Evolutionary conservation across 495 filamentous ascomycete genomes (phyloP).

Genomic region (Patellaria atrata): DNA sequence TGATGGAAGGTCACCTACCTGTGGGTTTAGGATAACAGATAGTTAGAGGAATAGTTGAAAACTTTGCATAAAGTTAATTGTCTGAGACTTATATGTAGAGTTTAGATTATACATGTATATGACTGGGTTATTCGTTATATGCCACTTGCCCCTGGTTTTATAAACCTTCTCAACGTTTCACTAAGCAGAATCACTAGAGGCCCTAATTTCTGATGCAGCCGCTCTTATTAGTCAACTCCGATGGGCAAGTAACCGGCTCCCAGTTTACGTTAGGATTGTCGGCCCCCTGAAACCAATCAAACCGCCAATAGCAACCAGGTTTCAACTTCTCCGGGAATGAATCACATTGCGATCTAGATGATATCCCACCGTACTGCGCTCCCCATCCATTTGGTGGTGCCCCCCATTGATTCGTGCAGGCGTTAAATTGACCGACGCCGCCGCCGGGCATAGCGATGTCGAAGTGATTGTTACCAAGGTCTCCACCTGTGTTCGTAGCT

Average conservation of each 20-base stretch:
- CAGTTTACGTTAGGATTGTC: conserved; percentile 47
- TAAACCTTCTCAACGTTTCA: too few species aligned
- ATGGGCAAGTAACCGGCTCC: conserved; percentile 44
- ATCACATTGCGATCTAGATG: conserved; percentile 36
- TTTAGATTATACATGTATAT: too few species aligned
- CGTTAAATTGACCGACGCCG: conserved; percentile 50
- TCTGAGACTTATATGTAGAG: too few species aligned
- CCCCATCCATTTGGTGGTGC: conserved; percentile 45
- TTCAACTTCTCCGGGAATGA: conserved; percentile 41
- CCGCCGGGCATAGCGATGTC: conserved; percentile 54
- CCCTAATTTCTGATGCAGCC: conserved; percentile 31
- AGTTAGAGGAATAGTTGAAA: too few species aligned
- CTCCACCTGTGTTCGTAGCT: conserved; percentile 50
- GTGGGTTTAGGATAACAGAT: too few species aligned
- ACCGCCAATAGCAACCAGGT: conserved; percentile 53
- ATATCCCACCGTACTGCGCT: conserved; percentile 46
- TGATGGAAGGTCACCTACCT: too few species aligned
- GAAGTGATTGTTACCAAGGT: conserved; percentile 45
- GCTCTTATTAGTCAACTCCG: conserved; percentile 42
- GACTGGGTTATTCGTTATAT: too few species aligned
- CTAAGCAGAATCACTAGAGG: too few species aligned
- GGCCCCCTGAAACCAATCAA: conserved; percentile 48
- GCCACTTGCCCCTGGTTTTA: too few species aligned
- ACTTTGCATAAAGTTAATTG: too few species aligned
- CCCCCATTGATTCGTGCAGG: conserved; percentile 46